Conservation (phyloP, 2,329 filamentous ascomycete species). For the Pseudocercospora fuligena region DNA sequence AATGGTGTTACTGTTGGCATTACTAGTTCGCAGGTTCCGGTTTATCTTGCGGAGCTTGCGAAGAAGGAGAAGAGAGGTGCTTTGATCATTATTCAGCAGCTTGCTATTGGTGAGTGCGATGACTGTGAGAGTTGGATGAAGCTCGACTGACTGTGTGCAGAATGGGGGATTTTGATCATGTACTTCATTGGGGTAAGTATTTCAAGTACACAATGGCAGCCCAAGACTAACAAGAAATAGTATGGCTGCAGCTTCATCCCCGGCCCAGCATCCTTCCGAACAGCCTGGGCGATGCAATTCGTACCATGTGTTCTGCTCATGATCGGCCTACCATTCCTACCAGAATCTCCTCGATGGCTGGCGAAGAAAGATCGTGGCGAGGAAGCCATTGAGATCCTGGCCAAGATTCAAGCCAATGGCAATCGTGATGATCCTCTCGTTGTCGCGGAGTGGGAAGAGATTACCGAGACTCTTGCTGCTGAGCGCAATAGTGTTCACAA, state of each 20-base stretch:
- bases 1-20: constrained; percentile 51
- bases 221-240: constrained; percentile 32
- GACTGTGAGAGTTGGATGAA: neutral
- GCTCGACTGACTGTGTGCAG: constrained; percentile 25
- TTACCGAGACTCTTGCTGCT: constrained; percentile 47
- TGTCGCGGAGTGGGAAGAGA: constrained; percentile 56
- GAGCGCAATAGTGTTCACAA: constrained; percentile 44
- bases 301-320: constrained; percentile 53
- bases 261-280: constrained; percentile 48
- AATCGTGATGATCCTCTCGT: constrained; percentile 53
- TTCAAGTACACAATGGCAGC: neutral
- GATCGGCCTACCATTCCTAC: constrained; percentile 52
- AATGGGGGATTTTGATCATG: constrained; percentile 53
- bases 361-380: constrained; percentile 53
- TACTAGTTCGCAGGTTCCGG: constrained; percentile 51
- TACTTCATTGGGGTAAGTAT: constrained; percentile 49
- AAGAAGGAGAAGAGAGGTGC: constrained; percentile 50
- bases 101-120: constrained; percentile 45
- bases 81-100: constrained; percentile 52
- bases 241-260: constrained; percentile 49
- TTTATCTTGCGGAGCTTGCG: constrained; percentile 52
- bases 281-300: constrained; percentile 54
- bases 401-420: constrained; percentile 52
- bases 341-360: constrained; percentile 53
- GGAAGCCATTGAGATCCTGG: constrained; percentile 51